phyloP scores from a whole-genome alignment of 202 grass and related monocot species.

The Panicum virgatum region DNA sequence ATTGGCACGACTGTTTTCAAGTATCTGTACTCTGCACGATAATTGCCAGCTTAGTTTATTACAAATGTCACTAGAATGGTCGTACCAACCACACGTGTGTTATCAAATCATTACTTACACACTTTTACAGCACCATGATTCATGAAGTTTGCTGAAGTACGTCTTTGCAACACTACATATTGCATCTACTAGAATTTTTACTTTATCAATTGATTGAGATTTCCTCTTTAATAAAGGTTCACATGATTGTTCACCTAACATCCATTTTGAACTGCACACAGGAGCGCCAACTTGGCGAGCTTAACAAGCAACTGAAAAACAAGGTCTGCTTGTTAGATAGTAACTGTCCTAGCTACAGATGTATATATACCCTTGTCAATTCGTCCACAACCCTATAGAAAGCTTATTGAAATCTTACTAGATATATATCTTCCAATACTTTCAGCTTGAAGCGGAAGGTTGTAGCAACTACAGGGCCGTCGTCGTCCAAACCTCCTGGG shows the following conservation, averaged over 20 bases:
- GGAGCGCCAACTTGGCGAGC: slow-evolving; percentile 67
- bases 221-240: background rate
- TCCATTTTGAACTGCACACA: slow-evolving; percentile 5
- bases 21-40: no score
- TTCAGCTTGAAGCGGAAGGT: slow-evolving; percentile 61
- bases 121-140: background rate
- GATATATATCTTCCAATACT: background rate
- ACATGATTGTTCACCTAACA: background rate
- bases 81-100: background rate
- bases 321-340: slow-evolving; percentile 26
- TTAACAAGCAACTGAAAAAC: slow-evolving; percentile 70
- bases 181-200: background rate
- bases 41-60: background rate
- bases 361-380: background rate
- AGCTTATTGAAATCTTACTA: background rate
- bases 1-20: background rate
- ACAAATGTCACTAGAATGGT: background rate
- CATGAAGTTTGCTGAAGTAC: background rate
- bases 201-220: background rate
- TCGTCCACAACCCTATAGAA: background rate
- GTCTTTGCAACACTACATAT: background rate
- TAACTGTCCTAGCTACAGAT: background rate
- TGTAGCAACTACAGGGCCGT: slow-evolving; percentile 40
- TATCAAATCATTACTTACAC: background rate
- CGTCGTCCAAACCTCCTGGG: slow-evolving; percentile 47